A percentile compares a stretch with the other conserved stretches of the same genome.
phyloP scores from a whole-genome alignment of 805 yeast genomes.

The Lipomyces mesembrius region DNA sequence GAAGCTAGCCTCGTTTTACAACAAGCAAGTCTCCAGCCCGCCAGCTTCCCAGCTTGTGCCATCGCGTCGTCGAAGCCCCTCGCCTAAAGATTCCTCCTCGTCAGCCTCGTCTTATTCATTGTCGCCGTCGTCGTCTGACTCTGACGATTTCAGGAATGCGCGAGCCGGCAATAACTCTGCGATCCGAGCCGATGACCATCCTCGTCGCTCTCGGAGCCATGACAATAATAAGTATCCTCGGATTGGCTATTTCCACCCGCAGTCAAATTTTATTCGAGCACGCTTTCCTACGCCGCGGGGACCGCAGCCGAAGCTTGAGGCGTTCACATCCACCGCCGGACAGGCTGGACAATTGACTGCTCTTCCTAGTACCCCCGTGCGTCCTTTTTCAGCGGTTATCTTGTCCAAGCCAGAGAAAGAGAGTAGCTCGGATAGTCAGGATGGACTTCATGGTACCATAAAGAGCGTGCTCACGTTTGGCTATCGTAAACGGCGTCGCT shows the following conservation, averaged over 20 bases:
- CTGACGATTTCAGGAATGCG: conserved; percentile 3
- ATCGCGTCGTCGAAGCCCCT: background rate
- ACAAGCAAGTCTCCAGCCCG: background rate
- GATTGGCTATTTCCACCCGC: conserved; percentile 35
- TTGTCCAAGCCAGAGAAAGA: background rate
- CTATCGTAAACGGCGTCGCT: background rate
- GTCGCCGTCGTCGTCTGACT: conserved; percentile 10
- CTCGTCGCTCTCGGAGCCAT: background rate
- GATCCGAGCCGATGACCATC: conserved; percentile 3
- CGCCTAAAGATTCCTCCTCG: background rate
- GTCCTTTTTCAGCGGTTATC: background rate
- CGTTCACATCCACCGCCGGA: conserved; percentile 16
- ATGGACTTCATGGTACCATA: background rate
- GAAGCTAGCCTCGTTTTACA: background rate
- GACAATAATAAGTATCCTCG: conserved; percentile 12
- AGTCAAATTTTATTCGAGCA: conserved; percentile 29
- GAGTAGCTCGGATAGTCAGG: background rate
- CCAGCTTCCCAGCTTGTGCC: background rate
- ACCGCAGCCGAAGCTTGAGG: conserved; percentile 7
- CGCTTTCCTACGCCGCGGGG: conserved; percentile 36
- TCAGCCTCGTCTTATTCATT: conserved; percentile 3
- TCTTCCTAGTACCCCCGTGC: background rate
- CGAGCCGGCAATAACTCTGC: conserved; percentile 11
- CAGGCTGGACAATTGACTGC: conserved; percentile 11
- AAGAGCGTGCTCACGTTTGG: background rate